Percentiles rank a stretch among this genome's conserved stretches.
phyloP scores from a whole-genome alignment of 1,284 basidiomycete genomes.

The Sanghuangporus weigelae region DNA sequence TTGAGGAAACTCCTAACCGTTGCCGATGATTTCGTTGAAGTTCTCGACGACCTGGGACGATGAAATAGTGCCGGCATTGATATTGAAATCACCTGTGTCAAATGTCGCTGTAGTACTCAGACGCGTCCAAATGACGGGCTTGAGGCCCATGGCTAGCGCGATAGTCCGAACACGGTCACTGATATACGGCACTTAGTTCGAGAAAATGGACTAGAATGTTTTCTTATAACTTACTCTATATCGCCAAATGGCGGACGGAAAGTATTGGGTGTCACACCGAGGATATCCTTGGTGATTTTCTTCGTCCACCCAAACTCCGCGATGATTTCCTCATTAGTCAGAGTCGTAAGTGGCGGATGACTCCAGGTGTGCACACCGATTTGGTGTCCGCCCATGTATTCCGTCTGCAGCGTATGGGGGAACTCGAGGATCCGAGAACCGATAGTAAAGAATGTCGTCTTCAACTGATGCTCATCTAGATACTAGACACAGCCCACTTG shows the following conservation, averaged over 20 bases:
- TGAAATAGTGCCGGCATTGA: slow-evolving; percentile 57
- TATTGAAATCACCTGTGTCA: slow-evolving; percentile 75
- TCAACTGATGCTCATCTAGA: slow-evolving; percentile 62
- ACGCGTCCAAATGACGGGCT: slow-evolving; percentile 66
- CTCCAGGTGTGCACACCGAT: slow-evolving; percentile 69
- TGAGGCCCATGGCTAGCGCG: slow-evolving; percentile 60
- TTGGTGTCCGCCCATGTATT: slow-evolving; percentile 72
- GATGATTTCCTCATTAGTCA: slow-evolving; percentile 80
- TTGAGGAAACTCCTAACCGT: slow-evolving; percentile 20
- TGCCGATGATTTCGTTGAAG: slow-evolving; percentile 58
- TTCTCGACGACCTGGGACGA: slow-evolving; percentile 55
- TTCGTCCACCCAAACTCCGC: slow-evolving; percentile 86
- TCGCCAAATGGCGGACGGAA: slow-evolving; percentile 68
- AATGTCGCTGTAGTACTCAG: slow-evolving; percentile 52
- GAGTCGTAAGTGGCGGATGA: slow-evolving; percentile 64
- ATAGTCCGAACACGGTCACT: slow-evolving; percentile 83
- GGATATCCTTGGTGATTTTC: slow-evolving; percentile 76
- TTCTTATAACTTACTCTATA: slow-evolving; percentile 46
- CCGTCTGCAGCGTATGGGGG: slow-evolving; percentile 58
- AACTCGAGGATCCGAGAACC: slow-evolving; percentile 70
- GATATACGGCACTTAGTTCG: slow-evolving; percentile 11
- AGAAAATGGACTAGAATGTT: background rate
- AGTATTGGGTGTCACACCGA: slow-evolving; percentile 64
- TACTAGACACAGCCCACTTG: slow-evolving; percentile 29
- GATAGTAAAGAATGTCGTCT: slow-evolving; percentile 84